Percentiles rank a stretch among this genome's conserved stretches.
These are phyloP conservation scores for Dicorynia guianensis DNA, from an alignment of 306 rosid genomes.

Conservation along the genomic window DNA sequence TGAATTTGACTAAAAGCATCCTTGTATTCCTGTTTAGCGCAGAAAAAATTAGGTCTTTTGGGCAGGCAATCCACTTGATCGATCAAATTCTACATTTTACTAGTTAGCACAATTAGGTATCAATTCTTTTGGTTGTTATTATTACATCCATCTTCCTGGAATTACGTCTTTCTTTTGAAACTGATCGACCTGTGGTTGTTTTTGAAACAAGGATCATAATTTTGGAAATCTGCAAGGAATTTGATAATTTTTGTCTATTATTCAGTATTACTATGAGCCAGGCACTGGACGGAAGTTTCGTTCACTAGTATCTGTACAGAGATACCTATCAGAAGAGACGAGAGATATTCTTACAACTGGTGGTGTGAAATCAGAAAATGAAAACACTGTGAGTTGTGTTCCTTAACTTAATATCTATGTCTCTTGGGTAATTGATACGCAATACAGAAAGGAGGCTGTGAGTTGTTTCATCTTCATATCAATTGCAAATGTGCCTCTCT, in stretches of 20 bases:
- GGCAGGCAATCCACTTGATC: conserved; percentile 9
- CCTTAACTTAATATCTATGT: neutral
- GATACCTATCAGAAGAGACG: conserved; percentile 49
- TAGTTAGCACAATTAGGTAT: neutral
- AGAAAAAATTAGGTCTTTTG: neutral
- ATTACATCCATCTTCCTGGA: neutral
- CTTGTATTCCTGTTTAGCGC: neutral
- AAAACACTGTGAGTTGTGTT: conserved; percentile 49
- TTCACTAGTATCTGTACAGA: conserved; percentile 61
- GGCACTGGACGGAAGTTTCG: conserved; percentile 58
- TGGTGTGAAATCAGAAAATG: conserved; percentile 33
- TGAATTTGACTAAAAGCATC: no score
- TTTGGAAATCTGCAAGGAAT: conserved; percentile 11
- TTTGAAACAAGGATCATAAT: conserved; percentile 9
- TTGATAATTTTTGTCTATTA: conserved; percentile 14
- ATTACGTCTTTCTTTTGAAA: conserved; percentile 7
- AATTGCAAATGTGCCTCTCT: conserved; percentile 17
- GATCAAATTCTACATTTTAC: conserved; percentile 9
- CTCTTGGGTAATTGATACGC: neutral
- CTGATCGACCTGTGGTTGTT: neutral
- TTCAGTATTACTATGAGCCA: conserved; percentile 70
- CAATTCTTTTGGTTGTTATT: neutral
- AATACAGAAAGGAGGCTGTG: neutral
- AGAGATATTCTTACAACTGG: neutral
- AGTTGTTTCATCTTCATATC: neutral